Evolutionary conservation across 2,329 filamentous ascomycete genomes (phyloP).

Genomic region (Pezicula carpinea): DNA sequence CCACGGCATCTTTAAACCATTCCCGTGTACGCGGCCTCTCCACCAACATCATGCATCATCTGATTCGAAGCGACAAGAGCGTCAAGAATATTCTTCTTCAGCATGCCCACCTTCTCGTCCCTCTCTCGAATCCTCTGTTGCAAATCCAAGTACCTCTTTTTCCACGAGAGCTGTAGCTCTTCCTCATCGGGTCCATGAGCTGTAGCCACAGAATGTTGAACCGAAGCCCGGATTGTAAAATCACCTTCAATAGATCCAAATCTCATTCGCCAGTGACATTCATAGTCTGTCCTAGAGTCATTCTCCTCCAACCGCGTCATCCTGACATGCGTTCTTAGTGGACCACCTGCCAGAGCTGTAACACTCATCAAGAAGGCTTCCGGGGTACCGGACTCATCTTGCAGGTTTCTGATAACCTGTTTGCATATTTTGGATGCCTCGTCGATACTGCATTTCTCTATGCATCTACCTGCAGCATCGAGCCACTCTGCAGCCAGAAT

Average conservation of each 20-base stretch:
- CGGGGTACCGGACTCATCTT: constrained; percentile 43
- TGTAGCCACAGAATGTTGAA: constrained; percentile 19
- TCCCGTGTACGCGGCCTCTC: background rate
- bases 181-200: constrained; percentile 15
- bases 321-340: constrained; percentile 41
- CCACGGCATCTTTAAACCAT: too few relatives aligned
- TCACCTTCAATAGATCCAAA: constrained; percentile 48
- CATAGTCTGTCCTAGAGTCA: constrained; percentile 41
- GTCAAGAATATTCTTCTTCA: constrained; percentile 40
- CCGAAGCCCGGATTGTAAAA: constrained; percentile 47
- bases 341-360: constrained; percentile 51
- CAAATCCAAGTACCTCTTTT: constrained; percentile 50
- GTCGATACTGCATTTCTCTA: constrained; percentile 41
- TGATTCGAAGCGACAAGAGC: constrained; percentile 18
- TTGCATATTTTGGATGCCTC: constrained; percentile 52
- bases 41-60: constrained; percentile 2
- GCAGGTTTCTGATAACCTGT: constrained; percentile 48
- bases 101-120: constrained; percentile 45
- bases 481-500: constrained; percentile 48
- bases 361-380: constrained; percentile 57
- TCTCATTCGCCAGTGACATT: constrained; percentile 50
- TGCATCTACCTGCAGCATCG: constrained; percentile 39
- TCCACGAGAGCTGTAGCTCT: constrained; percentile 36
- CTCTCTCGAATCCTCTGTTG: constrained; percentile 54
- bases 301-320: constrained; percentile 40